These are phyloP conservation scores for Knoxdaviesia capensis DNA, from an alignment of 2,329 filamentous ascomycete species.

Conservation along the genomic window DNA sequence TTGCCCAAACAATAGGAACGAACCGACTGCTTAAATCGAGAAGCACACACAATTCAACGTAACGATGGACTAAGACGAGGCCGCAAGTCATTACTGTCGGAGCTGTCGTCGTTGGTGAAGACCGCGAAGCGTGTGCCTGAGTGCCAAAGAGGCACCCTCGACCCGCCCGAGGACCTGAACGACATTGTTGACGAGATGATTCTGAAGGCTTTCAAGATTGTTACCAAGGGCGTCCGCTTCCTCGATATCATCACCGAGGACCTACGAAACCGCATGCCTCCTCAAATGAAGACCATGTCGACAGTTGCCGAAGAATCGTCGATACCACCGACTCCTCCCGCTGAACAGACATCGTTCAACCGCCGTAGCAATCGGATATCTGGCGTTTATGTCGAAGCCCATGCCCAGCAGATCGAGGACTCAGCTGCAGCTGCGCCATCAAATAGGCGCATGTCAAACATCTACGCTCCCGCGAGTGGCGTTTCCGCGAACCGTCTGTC, in stretches of 20 bases:
- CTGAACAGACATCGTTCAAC: slow-evolving; percentile 32
- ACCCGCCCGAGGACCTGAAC: slow-evolving; percentile 38
- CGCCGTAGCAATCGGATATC: slow-evolving; percentile 9
- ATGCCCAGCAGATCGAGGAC: not conserved
- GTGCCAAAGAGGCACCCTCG: slow-evolving; percentile 30
- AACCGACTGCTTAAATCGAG: slow-evolving; percentile 70
- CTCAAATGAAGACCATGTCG: slow-evolving; percentile 34
- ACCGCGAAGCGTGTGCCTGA: slow-evolving; percentile 73
- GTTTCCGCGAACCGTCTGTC: slow-evolving; percentile 13
- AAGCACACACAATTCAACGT: slow-evolving; percentile 52
- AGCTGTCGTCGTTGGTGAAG: slow-evolving; percentile 77
- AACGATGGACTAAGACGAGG: slow-evolving; percentile 60
- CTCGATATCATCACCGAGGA: slow-evolving; percentile 66
- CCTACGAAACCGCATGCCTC: slow-evolving; percentile 9
- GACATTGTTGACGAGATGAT: slow-evolving; percentile 83
- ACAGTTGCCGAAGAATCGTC: slow-evolving; percentile 37
- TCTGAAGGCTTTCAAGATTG: slow-evolving; percentile 79
- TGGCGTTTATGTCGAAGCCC: too few species aligned
- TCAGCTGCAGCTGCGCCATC: slow-evolving; percentile 9
- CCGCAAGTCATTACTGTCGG: slow-evolving; percentile 72
- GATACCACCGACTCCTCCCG: slow-evolving; percentile 42
- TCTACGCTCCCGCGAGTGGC: slow-evolving; percentile 13
- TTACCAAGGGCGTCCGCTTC: slow-evolving; percentile 79
- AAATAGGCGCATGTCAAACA: slow-evolving; percentile 26
- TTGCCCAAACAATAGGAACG: slow-evolving; percentile 40